Conservation (phyloP, 192 early-diverging fungal genomes). For the Coemansia sp. region DNA sequence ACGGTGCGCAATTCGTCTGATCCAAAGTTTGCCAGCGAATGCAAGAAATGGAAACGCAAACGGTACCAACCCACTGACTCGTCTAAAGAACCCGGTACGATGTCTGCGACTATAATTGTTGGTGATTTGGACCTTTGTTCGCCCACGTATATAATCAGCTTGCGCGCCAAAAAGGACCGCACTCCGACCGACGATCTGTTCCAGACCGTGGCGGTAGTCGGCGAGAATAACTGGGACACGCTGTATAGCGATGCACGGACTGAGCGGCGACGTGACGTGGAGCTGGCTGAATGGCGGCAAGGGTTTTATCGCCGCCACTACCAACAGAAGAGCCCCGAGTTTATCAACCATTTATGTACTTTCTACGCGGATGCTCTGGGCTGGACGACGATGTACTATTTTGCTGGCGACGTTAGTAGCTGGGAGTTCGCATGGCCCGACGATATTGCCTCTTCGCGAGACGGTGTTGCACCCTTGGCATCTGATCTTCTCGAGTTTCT, state of each 20-base stretch:
- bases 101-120: conserved; percentile 13
- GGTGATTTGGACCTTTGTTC: conserved; percentile 14
- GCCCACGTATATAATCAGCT: conserved; percentile 11
- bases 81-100: background rate
- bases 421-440: conserved; percentile 48
- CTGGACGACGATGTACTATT: conserved; percentile 44
- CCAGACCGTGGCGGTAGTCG: conserved; percentile 17
- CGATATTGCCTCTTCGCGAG: conserved; percentile 8
- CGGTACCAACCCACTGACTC: background rate
- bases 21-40: background rate
- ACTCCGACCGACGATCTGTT: background rate
- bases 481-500: conserved; percentile 26
- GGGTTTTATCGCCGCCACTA: conserved; percentile 21
- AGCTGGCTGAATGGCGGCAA: conserved; percentile 21
- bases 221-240: conserved; percentile 28
- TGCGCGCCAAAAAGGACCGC: background rate
- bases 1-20: background rate
- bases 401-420: conserved; percentile 28
- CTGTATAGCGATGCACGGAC: conserved; percentile 29
- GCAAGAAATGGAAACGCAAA: conserved; percentile 1
- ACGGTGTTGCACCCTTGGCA: conserved; percentile 24
- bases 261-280: conserved; percentile 15
- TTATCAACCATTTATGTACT: conserved; percentile 7
- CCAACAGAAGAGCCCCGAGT: background rate
- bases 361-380: conserved; percentile 34